These are phyloP conservation scores for Dothistroma septosporum DNA, from an alignment of 2,329 filamentous ascomycete genomes.

Conservation along the genomic window DNA sequence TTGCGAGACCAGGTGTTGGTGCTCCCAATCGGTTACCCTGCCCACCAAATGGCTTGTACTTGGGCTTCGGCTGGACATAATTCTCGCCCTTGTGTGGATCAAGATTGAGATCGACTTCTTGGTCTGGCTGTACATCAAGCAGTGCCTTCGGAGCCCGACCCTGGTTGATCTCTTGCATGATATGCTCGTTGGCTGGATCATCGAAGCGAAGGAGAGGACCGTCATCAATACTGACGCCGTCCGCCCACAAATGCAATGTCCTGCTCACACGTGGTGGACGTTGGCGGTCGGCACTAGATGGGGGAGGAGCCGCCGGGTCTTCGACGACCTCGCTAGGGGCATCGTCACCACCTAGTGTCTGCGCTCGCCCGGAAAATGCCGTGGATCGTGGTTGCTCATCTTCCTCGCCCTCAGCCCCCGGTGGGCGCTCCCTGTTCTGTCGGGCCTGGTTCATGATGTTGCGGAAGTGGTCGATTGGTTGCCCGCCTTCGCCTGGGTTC, in stretches of 20 bases:
- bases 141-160: conserved; percentile 73
- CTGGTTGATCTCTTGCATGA: conserved; percentile 69
- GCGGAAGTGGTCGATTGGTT: conserved; percentile 44
- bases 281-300: conserved; percentile 38
- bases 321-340: conserved; percentile 64
- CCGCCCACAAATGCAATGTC: conserved; percentile 72
- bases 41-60: conserved; percentile 72
- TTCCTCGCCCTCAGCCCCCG: conserved; percentile 49
- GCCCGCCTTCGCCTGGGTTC: conserved; percentile 51
- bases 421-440: conserved; percentile 54
- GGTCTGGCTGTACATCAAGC: conserved; percentile 69
- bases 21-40: conserved; percentile 70
- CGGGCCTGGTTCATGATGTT: conserved; percentile 48
- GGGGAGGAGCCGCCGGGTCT: conserved; percentile 47
- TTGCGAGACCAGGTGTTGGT: conserved; percentile 63
- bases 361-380: conserved; percentile 65
- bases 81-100: conserved; percentile 69
- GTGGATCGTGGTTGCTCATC: conserved; percentile 32
- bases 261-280: conserved; percentile 54
- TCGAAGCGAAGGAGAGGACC: conserved; percentile 74
- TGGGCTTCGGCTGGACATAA: conserved; percentile 67
- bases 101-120: conserved; percentile 75
- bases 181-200: conserved; percentile 68
- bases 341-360: conserved; percentile 75
- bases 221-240: conserved; percentile 82